These are phyloP conservation scores for Astrephomene gubernaculifera DNA, from an alignment of 139 green algal genomes.

Conservation along the genomic window DNA sequence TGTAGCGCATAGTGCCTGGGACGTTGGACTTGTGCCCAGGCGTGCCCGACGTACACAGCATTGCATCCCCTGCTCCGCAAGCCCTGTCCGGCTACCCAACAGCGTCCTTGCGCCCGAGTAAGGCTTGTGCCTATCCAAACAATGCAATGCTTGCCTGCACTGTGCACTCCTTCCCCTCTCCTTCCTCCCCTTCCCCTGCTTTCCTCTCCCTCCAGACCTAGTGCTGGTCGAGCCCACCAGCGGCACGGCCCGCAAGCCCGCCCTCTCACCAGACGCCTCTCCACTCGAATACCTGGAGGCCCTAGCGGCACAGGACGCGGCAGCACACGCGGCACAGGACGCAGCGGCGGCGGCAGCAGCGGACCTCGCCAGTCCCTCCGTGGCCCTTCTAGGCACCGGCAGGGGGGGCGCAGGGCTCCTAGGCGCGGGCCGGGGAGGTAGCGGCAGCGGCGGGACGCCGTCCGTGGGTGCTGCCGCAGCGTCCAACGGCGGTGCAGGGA, in stretches of 20 bases:
- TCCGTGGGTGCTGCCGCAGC: no score
- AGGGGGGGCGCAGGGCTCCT: no score
- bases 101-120: no score
- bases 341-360: background rate
- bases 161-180: background rate
- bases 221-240: slow-evolving; percentile 21
- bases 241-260: slow-evolving; percentile 21
- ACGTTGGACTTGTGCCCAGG: no score
- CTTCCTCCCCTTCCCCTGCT: background rate
- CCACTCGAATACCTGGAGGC: slow-evolving; percentile 30
- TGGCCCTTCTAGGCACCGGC: no score
- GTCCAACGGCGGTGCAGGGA: no score
- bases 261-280: background rate
- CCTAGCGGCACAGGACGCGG: slow-evolving; percentile 8
- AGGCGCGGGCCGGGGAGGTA: no score
- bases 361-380: no score
- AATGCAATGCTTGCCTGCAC: background rate
- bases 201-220: background rate
- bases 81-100: background rate
- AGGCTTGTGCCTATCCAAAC: background rate
- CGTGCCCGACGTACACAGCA: no score
- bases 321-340: background rate
- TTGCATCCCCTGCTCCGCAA: background rate
- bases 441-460: no score
- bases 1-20: background rate